Conservation (phyloP, 2,329 filamentous ascomycete genomes). For the Hypoxylon sp. region DNA sequence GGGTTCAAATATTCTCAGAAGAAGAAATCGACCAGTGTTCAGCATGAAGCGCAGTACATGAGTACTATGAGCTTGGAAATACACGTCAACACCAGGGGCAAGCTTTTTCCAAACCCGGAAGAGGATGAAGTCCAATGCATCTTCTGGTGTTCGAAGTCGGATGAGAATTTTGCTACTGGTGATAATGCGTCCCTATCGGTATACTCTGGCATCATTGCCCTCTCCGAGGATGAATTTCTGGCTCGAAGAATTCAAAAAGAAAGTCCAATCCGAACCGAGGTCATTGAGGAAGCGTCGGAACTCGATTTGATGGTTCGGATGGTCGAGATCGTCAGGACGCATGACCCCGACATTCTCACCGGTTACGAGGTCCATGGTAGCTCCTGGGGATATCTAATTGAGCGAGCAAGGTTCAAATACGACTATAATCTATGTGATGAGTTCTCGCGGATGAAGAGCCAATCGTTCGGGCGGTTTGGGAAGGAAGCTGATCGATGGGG, state of each 20-base stretch:
- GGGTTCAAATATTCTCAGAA: slow-evolving; percentile 90
- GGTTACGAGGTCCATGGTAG: slow-evolving; percentile 94
- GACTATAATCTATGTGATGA: slow-evolving; percentile 93
- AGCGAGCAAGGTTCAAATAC: slow-evolving; percentile 87
- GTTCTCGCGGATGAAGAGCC: slow-evolving; percentile 87
- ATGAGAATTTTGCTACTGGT: slow-evolving; percentile 72
- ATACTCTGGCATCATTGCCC: slow-evolving; percentile 79
- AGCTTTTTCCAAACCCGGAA: slow-evolving; percentile 88
- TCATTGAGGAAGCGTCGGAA: slow-evolving; percentile 83
- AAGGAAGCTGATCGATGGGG: slow-evolving; percentile 93
- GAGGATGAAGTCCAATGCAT: slow-evolving; percentile 89
- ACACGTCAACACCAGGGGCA: slow-evolving; percentile 88
- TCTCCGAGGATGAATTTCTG: slow-evolving; percentile 74
- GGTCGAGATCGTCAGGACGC: slow-evolving; percentile 84
- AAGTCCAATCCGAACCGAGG: slow-evolving; percentile 69
- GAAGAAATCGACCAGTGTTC: slow-evolving; percentile 79
- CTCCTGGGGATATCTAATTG: slow-evolving; percentile 96
- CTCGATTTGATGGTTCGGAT: slow-evolving; percentile 88
- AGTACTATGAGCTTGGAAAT: slow-evolving; percentile 95
- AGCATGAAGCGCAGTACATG: slow-evolving; percentile 94
- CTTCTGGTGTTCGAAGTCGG: slow-evolving; percentile 90
- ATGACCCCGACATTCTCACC: slow-evolving; percentile 93
- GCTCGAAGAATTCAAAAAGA: slow-evolving; percentile 74
- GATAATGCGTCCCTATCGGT: slow-evolving; percentile 63
- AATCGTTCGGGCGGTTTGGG: slow-evolving; percentile 86